phyloP scores from a whole-genome alignment of 108 stramenopile genomes.

The Cyclostephanos tholiformis region DNA sequence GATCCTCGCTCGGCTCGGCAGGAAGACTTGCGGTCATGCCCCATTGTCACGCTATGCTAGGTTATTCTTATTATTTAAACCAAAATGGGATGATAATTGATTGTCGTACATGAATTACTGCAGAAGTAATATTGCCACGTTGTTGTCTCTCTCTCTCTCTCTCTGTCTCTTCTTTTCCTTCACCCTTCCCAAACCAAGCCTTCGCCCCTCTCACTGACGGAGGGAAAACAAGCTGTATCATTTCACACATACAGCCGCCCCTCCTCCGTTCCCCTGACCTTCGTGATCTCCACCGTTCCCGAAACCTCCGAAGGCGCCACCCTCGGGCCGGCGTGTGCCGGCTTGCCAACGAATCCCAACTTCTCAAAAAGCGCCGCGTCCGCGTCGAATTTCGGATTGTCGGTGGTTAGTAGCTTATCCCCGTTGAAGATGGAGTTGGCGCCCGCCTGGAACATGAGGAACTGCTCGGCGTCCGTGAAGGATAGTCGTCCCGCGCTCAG shows the following conservation, averaged over 20 bases:
- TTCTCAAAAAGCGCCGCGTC: conserved; percentile 88
- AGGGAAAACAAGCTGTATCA: neutral
- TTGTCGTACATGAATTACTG: neutral
- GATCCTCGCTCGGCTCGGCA: too few species aligned
- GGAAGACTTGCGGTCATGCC: too few species aligned
- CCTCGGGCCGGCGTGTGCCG: conserved; percentile 86
- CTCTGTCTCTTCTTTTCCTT: neutral
- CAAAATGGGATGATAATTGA: neutral
- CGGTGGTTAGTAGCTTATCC: conserved; percentile 94
- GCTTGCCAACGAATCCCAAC: conserved; percentile 91
- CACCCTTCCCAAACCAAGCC: neutral
- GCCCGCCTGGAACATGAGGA: conserved; percentile 96
- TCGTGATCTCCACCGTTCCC: conserved; percentile 77
- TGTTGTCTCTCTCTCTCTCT: conserved; percentile 3
- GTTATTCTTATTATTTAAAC: too few species aligned
- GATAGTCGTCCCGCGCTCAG: conserved; percentile 94
- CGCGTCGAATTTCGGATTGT: conserved; percentile 92
- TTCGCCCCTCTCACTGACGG: too few species aligned
- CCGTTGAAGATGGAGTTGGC: conserved; percentile 99
- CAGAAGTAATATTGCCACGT: neutral
- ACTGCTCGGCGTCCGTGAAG: conserved; percentile 95
- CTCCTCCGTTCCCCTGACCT: conserved; percentile 51
- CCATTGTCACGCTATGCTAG: too few species aligned
- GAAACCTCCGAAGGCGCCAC: conserved; percentile 69
- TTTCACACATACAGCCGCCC: conserved; percentile 44